Conservation (phyloP, 2,329 filamentous ascomycete genomes). For the Nothomitra cinnamomea region DNA sequence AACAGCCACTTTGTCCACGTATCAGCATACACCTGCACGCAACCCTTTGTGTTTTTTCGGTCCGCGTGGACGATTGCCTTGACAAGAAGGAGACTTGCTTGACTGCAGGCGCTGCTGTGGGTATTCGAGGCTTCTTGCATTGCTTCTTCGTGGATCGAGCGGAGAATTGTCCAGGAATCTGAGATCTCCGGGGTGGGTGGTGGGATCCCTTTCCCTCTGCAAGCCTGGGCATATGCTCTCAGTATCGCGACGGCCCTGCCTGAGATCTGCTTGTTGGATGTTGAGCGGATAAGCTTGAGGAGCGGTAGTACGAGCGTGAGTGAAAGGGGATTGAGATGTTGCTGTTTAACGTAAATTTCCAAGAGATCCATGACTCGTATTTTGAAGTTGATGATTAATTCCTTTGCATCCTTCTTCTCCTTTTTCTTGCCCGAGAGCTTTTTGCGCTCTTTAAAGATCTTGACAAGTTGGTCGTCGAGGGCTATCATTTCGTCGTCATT, state of each 20-base stretch:
- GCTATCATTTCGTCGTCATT: constrained; percentile 91
- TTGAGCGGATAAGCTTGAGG: constrained; percentile 59
- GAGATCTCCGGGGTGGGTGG: constrained; percentile 12
- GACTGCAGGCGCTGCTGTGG: constrained; percentile 48
- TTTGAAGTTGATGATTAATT: constrained; percentile 87
- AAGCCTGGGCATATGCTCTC: constrained; percentile 52
- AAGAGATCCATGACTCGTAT: constrained; percentile 79
- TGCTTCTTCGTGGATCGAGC: constrained; percentile 51
- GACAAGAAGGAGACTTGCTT: constrained; percentile 27
- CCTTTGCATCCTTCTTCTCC: constrained; percentile 72
- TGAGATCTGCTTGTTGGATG: constrained; percentile 56
- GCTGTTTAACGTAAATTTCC: constrained; percentile 66
- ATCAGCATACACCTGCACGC: constrained; percentile 47
- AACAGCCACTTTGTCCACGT: constrained; percentile 43
- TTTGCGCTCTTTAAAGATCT: constrained; percentile 66
- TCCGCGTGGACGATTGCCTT: constrained; percentile 26
- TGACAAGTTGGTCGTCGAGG: constrained; percentile 64
- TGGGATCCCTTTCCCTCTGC: constrained; percentile 29
- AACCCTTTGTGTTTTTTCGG: constrained; percentile 32
- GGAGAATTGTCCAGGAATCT: constrained; percentile 40
- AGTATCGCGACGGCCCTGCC: constrained; percentile 59
- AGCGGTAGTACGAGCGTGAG: constrained; percentile 60
- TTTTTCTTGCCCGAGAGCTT: constrained; percentile 53
- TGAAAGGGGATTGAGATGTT: constrained; percentile 49
- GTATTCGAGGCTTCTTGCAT: constrained; percentile 45